These are phyloP conservation scores for Ustilago vetiveriae DNA, from an alignment of 1,284 basidiomycete species.

Conservation along the genomic window DNA sequence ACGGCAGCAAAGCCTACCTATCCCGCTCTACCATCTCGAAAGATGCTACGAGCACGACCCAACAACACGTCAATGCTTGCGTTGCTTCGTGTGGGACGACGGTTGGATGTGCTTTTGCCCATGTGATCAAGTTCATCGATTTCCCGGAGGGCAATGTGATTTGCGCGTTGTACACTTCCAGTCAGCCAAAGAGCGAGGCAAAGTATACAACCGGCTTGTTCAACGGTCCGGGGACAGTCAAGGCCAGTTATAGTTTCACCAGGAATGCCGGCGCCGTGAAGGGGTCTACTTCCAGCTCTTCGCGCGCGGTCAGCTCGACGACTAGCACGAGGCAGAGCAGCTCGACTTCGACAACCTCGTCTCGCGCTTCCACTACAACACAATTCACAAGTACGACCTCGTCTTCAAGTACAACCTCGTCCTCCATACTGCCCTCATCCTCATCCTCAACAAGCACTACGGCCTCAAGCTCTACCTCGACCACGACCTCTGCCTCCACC, in stretches of 20 bases:
- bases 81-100: slow-evolving; percentile 12
- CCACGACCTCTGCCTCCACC: not conserved
- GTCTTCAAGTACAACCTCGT: not conserved
- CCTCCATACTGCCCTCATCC: not conserved
- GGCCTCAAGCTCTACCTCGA: not conserved
- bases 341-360: not conserved
- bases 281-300: no score
- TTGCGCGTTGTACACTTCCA: slow-evolving; percentile 16
- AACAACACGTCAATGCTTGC: slow-evolving; percentile 19
- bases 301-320: not conserved
- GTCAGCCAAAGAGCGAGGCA: slow-evolving; percentile 2
- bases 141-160: slow-evolving; percentile 30
- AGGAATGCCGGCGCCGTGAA: slow-evolving; percentile 20
- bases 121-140: slow-evolving; percentile 23
- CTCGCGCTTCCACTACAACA: not conserved
- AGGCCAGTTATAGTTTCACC: slow-evolving; percentile 21
- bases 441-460: not conserved
- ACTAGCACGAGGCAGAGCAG: not conserved
- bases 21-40: slow-evolving; percentile 13
- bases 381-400: not conserved
- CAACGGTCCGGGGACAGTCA: slow-evolving; percentile 19
- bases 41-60: slow-evolving; percentile 9
- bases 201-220: slow-evolving; percentile 20
- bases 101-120: slow-evolving; percentile 25
- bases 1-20: slow-evolving; percentile 12